These are phyloP conservation scores for Ogataea henricii DNA, from an alignment of 805 yeast genomes.

Conservation along the genomic window DNA sequence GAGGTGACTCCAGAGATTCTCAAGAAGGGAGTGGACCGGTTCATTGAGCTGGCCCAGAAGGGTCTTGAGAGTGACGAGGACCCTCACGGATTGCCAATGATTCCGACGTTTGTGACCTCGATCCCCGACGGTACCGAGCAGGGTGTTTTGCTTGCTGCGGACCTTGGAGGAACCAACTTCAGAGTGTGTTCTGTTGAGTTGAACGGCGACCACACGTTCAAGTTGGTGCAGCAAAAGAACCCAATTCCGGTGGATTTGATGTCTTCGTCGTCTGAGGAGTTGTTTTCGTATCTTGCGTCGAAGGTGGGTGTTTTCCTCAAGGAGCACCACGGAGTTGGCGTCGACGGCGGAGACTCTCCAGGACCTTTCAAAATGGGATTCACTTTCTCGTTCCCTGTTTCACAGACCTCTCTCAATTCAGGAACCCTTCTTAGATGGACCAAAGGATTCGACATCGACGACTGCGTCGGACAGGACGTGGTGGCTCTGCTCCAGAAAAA, in stretches of 20 bases:
- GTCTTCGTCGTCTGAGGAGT: conserved; percentile 63
- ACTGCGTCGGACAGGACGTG: conserved; percentile 83
- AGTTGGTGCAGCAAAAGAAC: conserved; percentile 71
- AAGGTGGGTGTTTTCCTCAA: conserved; percentile 66
- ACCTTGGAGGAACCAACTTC: conserved; percentile 94
- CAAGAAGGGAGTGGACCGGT: conserved; percentile 51
- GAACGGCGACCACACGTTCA: conserved; percentile 77
- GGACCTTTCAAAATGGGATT: conserved; percentile 73
- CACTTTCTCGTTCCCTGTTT: conserved; percentile 92
- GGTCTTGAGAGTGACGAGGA: conserved; percentile 53
- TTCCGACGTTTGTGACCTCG: conserved; percentile 85
- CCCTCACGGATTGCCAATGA: conserved; percentile 74
- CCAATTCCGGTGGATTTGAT: conserved; percentile 79
- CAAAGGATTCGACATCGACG: conserved; percentile 87
- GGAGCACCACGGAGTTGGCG: conserved; percentile 55
- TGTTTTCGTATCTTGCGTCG: conserved; percentile 75
- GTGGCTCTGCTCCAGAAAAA: conserved; percentile 71
- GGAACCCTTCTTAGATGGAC: conserved; percentile 95
- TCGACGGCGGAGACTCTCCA: conserved; percentile 18
- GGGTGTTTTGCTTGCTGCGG: conserved; percentile 87
- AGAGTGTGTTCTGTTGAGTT: conserved; percentile 87
- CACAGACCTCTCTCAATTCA: conserved; percentile 74
- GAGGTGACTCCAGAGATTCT: conserved; percentile 44
- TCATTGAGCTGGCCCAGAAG: conserved; percentile 59
- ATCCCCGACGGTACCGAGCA: conserved; percentile 84